Evolutionary conservation across 306 rosid genomes (phyloP), one percentile per base, ranked within the genome.

Genomic region (Pterocarpus santalinus): DNA sequence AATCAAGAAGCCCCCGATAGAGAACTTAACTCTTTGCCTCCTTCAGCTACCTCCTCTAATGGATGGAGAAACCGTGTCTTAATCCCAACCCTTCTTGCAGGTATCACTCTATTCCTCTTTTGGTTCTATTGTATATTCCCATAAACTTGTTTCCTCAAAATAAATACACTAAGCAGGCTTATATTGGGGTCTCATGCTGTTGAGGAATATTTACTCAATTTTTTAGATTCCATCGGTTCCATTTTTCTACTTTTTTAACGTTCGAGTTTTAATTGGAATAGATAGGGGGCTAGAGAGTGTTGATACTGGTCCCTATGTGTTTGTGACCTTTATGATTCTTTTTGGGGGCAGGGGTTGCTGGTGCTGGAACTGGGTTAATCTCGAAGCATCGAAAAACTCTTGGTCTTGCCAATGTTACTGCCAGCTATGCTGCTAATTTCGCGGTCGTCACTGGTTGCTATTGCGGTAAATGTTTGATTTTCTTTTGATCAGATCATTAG

Each of bases 401-500:
- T 10, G 97, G 99, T 41, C 90, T 90, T 56, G 87, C 91, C 6
- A 83, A 82, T 10, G 87, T 86, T 75, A 82, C 84, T 58, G 87
- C 92, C n/a, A 90, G 87, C 69, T 93, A 93, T 73, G 97, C 99
- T 17, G 68, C 93, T 2, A 95, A 95, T 70, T 89, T 91, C 36
- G 84, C 96, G 82, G 82, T 95, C 55, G 89, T 93, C 28, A 83
- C 94, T 1, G 93, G 90, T 53, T 95, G 97, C 90, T 95, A 93
- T 81, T 89, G 97, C 49, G 99, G 99, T 95, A 86, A 88, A 7
- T 65, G 34, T 46, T 80, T 13, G 11, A 32, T 22, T 82, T 72
- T 58, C 4, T 58, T 64, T 47, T 49, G 33, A 8, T 72, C 43
- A 14, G 73, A 63, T 71, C 39, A 57, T 44, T 22, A 5, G 79